phyloP scores from a whole-genome alignment of 2,329 filamentous ascomycete genomes.

The Clonostachys solani region DNA sequence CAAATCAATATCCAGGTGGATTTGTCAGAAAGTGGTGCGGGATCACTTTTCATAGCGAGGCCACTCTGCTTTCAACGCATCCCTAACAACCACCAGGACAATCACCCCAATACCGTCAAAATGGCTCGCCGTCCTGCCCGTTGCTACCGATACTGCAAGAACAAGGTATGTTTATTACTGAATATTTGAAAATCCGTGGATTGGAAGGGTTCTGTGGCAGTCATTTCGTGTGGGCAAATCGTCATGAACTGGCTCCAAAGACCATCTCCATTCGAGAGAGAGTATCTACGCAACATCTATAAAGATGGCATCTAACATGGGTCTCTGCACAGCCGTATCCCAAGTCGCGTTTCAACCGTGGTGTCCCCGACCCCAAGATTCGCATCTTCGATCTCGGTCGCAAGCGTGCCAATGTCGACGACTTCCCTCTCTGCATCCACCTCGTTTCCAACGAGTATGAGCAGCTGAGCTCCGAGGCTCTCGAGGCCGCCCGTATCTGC shows the following conservation, averaged over 20 bases:
- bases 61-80: slow-evolving; percentile 9
- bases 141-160: slow-evolving; percentile 99
- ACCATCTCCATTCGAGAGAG: background rate
- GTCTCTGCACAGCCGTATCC: slow-evolving; percentile 71
- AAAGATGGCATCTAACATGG: too few relatives aligned
- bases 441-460: slow-evolving; percentile 99
- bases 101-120: slow-evolving; percentile 61
- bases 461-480: slow-evolving; percentile 98
- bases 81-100: slow-evolving; percentile 27
- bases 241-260: background rate
- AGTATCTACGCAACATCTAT: slow-evolving; percentile 9
- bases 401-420: slow-evolving; percentile 97
- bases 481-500: slow-evolving; percentile 99
- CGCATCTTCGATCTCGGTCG: slow-evolving; percentile 98
- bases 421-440: slow-evolving; percentile 99
- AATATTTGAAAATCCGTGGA: slow-evolving; percentile 1
- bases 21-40: slow-evolving; percentile 16
- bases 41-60: slow-evolving; percentile 8
- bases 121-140: slow-evolving; percentile 99
- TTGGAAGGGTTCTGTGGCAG: slow-evolving; percentile 4
- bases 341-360: slow-evolving; percentile 99
- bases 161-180: slow-evolving; percentile 72
- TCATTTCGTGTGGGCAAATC: background rate
- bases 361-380: slow-evolving; percentile 83
- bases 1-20: slow-evolving; percentile 41